Evolutionary conservation across 2,329 filamentous ascomycete species (phyloP).

Genomic region (Lasiodiplodia hormozganensis): DNA sequence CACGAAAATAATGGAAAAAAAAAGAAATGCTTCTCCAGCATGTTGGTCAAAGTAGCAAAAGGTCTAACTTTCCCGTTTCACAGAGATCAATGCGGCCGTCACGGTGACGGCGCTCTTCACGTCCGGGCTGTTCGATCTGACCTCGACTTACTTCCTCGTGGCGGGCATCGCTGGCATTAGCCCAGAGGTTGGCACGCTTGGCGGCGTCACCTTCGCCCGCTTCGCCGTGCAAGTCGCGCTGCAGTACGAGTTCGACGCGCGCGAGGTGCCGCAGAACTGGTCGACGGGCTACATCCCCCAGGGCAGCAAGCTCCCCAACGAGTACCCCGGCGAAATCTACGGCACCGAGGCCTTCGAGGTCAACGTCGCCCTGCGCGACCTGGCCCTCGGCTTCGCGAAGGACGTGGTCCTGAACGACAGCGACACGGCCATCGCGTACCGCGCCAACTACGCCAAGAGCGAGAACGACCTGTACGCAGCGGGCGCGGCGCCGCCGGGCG

Average conservation of each 20-base stretch:
- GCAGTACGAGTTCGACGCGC: slow-evolving; percentile 76
- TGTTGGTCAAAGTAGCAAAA: background rate
- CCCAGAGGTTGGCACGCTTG: slow-evolving; percentile 70
- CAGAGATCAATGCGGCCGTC: slow-evolving; percentile 76
- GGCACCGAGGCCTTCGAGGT: slow-evolving; percentile 53
- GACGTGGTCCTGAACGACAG: slow-evolving; percentile 48
- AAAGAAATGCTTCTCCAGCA: background rate
- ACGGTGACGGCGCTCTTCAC: slow-evolving; percentile 70
- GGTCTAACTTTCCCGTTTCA: background rate
- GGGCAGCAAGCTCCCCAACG: slow-evolving; percentile 60
- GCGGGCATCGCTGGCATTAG: slow-evolving; percentile 78
- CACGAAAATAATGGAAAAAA: too few relatives aligned
- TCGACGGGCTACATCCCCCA: slow-evolving; percentile 73
- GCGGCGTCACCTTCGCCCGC: slow-evolving; percentile 70
- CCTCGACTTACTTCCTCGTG: slow-evolving; percentile 72
- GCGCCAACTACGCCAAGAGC: slow-evolving; percentile 42
- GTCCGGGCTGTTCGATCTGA: slow-evolving; percentile 68
- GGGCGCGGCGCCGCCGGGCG: slow-evolving; percentile 36
- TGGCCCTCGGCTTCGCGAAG: slow-evolving; percentile 43
- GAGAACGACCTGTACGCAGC: slow-evolving; percentile 34
- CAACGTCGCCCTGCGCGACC: slow-evolving; percentile 46
- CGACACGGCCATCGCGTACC: slow-evolving; percentile 44
- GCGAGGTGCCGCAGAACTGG: slow-evolving; percentile 71
- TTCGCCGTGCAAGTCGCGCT: slow-evolving; percentile 77
- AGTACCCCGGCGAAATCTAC: slow-evolving; percentile 48